Percentiles rank a stretch among this genome's conserved stretches.
phyloP scores from a whole-genome alignment of 2,329 filamentous ascomycete genomes.

The Coniochaeta ligniaria region DNA sequence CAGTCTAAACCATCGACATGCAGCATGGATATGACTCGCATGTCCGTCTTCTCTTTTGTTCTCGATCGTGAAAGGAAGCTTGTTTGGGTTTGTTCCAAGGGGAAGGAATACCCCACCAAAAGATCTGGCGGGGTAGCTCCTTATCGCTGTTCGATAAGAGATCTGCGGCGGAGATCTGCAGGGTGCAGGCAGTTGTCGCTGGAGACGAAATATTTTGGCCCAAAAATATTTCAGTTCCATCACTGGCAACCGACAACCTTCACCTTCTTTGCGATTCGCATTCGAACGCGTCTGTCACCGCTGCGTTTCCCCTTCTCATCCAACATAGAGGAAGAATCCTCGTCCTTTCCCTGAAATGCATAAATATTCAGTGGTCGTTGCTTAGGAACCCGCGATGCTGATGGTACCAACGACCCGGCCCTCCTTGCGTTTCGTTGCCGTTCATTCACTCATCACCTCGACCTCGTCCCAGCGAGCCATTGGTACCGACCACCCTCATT shows the following conservation, averaged over 20 bases:
- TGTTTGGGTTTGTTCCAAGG: not conserved
- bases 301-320: not conserved
- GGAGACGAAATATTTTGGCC: not conserved
- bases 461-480: not conserved
- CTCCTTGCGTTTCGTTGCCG: not conserved
- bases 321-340: not conserved
- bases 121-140: not conserved
- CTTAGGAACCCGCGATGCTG: slow-evolving; percentile 2
- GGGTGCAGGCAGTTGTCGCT: not conserved
- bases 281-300: not conserved
- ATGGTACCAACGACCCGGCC: not conserved
- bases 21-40: not conserved
- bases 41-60: not conserved
- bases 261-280: not conserved
- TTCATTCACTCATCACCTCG: not conserved
- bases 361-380: not conserved
- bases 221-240: not conserved
- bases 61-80: not conserved
- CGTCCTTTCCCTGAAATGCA: slow-evolving; percentile 1
- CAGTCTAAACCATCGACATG: not conserved
- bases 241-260: not conserved
- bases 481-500: not conserved
- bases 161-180: not conserved
- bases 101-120: not conserved
- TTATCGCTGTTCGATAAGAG: not conserved